Percentiles rank a stretch among this genome's conserved stretches.
Conservation (phyloP, 495 filamentous ascomycete genomes). For the Penicillium steckii region DNA sequence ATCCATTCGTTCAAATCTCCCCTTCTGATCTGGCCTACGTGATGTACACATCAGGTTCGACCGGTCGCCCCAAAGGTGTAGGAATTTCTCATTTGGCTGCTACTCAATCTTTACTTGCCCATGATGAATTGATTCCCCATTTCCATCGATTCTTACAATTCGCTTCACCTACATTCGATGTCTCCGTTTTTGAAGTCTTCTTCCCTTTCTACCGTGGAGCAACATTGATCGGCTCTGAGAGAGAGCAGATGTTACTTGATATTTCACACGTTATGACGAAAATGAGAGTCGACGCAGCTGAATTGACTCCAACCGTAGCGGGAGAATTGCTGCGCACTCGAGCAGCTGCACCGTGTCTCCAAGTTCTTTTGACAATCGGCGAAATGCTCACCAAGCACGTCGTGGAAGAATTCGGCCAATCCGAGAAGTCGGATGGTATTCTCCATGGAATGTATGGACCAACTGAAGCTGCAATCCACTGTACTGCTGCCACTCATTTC, state of each 20-base stretch:
- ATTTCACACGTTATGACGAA: slow-evolving; percentile 59
- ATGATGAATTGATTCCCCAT: slow-evolving; percentile 67
- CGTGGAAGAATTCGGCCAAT: slow-evolving; percentile 67
- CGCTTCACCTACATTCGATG: slow-evolving; percentile 83
- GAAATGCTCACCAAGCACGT: slow-evolving; percentile 79
- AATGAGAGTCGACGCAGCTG: slow-evolving; percentile 73
- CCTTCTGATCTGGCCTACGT: slow-evolving; percentile 69
- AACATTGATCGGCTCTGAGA: slow-evolving; percentile 67
- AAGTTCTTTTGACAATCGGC: slow-evolving; percentile 74
- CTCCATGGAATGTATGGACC: slow-evolving; percentile 88
- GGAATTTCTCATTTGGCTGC: slow-evolving; percentile 72
- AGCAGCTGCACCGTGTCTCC: slow-evolving; percentile 58
- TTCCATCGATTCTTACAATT: slow-evolving; percentile 84
- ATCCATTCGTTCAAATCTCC: slow-evolving; percentile 2
- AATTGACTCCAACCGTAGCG: slow-evolving; percentile 80
- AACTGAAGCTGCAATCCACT: slow-evolving; percentile 82
- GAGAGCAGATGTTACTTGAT: slow-evolving; percentile 65
- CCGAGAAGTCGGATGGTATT: slow-evolving; percentile 38
- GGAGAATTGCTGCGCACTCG: slow-evolving; percentile 63
- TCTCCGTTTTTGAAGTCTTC: slow-evolving; percentile 87
- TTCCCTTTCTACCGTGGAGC: slow-evolving; percentile 70
- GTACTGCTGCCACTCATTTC: slow-evolving; percentile 55
- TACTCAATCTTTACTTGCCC: slow-evolving; percentile 73
- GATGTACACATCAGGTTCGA: slow-evolving; percentile 89
- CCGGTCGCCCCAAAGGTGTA: slow-evolving; percentile 87